These are phyloP conservation scores for Scheffersomyces spartinae DNA, from an alignment of 805 yeast species.

Conservation along the genomic window DNA sequence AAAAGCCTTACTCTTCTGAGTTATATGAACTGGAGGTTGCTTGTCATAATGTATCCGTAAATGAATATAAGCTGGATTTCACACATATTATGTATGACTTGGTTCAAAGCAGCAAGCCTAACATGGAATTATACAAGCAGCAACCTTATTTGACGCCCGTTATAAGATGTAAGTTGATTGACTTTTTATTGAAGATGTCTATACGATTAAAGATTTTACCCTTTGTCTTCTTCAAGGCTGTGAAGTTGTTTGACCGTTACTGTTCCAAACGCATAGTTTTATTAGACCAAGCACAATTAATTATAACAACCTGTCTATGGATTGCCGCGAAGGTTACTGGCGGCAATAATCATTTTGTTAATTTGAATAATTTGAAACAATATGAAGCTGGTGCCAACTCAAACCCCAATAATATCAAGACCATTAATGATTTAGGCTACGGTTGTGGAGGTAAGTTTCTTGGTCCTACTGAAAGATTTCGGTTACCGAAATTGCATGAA, in stretches of 20 bases:
- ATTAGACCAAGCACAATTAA: constrained; percentile 79
- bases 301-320: constrained; percentile 90
- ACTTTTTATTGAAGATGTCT: constrained; percentile 67
- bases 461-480: constrained; percentile 64
- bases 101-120: constrained; percentile 37
- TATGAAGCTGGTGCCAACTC: too few relatives aligned
- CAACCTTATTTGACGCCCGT: constrained; percentile 80
- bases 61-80: too few relatives aligned
- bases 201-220: constrained; percentile 54
- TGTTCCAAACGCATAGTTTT: constrained; percentile 79
- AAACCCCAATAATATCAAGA: constrained; percentile 13
- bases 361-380: constrained; percentile 23
- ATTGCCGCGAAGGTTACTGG: constrained; percentile 78
- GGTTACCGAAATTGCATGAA: constrained; percentile 66
- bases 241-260: constrained; percentile 79
- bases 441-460: constrained; percentile 46
- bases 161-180: constrained; percentile 65
- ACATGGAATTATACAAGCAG: constrained; percentile 49
- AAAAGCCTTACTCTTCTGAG: too few relatives aligned
- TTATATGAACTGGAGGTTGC: too few relatives aligned
- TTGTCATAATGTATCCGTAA: too few relatives aligned
- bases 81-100: too few relatives aligned
- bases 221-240: constrained; percentile 55
- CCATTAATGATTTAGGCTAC: constrained; percentile 28
- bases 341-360: constrained; percentile 58